Base-by-base conservation (phyloP, 176 grass and related monocot genomes). In the Ananas comosus region DNA sequence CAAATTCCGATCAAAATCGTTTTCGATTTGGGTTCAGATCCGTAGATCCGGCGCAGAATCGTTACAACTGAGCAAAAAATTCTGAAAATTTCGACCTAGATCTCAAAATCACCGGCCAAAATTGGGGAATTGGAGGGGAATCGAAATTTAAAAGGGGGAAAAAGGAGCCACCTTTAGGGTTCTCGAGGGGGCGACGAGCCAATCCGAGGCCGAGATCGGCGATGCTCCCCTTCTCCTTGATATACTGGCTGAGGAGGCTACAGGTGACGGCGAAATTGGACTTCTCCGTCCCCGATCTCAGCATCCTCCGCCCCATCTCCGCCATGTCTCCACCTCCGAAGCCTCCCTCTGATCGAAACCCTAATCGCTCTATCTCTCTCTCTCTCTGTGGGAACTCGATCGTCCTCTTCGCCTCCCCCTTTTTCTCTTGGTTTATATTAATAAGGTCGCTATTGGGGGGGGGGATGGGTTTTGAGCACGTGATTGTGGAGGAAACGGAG, bases 231-330 rank as follows among this genome's bases (percentile, higher is more conserved):
- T 99, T 99, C 84, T 93, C 76, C 76, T 88, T 91, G 69, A 93
- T 86, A 76, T 85, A 86, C 75, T 84, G 90, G 64, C 94, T 93
- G 65, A 99, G 79, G 2, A 99, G 69, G 70, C 82, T 93, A 79
- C 94, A 99, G 24, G 94, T 79, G 72, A 97, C 16, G 69, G 86
- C 84, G 76, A 97, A 93, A 76, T 84, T 97, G 49, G 89, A 58
- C 76, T 77, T 96, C 78, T 96, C 88, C 33, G 33, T 4, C 74
- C 88, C 88, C 2, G 69, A 51, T 80, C 85, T 88, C 68, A 78
- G 16, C 16, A 49, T 5, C 14, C 66, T 77, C 74, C 28, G 10
- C 51, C 10, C 65, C 65, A 42, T 65, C 12, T 77, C 81, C 22
- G 81, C 85, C 79, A 92, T 76, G 70, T 70, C 28, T 22, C 48